phyloP scores from a whole-genome alignment of 1,284 basidiomycete genomes.

The Puccinia horiana region DNA sequence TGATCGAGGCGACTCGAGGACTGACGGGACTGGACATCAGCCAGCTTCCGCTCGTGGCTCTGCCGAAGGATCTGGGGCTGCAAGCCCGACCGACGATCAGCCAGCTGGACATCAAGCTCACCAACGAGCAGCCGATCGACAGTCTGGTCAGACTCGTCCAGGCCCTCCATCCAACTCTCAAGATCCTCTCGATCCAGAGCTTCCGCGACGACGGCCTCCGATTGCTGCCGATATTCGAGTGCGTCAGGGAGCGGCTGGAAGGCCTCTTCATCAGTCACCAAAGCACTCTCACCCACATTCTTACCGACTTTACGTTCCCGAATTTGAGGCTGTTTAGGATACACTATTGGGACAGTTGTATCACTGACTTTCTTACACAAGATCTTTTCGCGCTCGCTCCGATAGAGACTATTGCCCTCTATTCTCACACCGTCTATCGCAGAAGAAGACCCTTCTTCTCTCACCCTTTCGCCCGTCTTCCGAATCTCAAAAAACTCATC shows the following conservation, averaged over 20 bases:
- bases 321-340: conserved; percentile 31
- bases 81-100: neutral
- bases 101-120: conserved; percentile 24
- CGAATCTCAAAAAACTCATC: conserved; percentile 15
- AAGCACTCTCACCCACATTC: conserved; percentile 9
- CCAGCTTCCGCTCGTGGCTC: conserved; percentile 5
- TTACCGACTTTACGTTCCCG: conserved; percentile 30
- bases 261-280: conserved; percentile 44
- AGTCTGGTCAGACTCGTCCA: conserved; percentile 13
- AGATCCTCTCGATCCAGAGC: conserved; percentile 33
- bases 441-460: neutral
- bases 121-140: conserved; percentile 8
- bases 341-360: conserved; percentile 40
- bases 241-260: conserved; percentile 19
- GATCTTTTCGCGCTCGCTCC: conserved; percentile 24
- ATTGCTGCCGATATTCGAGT: conserved; percentile 35
- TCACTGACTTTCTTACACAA: conserved; percentile 15
- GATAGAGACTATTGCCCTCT: conserved; percentile 28
- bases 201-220: conserved; percentile 23
- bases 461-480: conserved; percentile 22
- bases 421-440: conserved; percentile 44
- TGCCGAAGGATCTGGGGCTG: neutral
- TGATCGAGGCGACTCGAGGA: neutral
- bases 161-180: conserved; percentile 34
- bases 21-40: conserved; percentile 25